Evolutionary conservation across 345 rosid species (phyloP).

Genomic region (Syzygium aromaticum): DNA sequence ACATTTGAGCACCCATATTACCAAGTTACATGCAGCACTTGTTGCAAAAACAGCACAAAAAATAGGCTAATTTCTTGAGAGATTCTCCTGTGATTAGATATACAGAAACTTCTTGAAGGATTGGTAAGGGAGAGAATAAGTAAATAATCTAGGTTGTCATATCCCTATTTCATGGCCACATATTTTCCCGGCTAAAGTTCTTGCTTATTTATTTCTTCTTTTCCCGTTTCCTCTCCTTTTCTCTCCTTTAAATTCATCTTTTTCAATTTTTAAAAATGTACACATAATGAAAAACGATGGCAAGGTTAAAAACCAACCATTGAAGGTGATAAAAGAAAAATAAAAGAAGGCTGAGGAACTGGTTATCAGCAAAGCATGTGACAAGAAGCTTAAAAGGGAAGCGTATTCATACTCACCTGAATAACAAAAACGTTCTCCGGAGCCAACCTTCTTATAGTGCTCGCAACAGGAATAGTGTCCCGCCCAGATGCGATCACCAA

Average conservation of each 20-base stretch:
- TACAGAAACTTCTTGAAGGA: background rate
- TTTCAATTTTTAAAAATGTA: background rate
- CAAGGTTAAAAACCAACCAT: background rate
- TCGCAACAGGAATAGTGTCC: slow-evolving; percentile 67
- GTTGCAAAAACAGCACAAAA: background rate
- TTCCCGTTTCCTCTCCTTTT: background rate
- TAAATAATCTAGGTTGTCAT: background rate
- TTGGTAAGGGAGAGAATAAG: background rate
- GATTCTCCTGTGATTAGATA: background rate
- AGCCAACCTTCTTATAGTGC: slow-evolving; percentile 78
- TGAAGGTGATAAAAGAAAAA: background rate
- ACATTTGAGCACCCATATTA: background rate
- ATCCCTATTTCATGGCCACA: background rate
- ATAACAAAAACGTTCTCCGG: slow-evolving; percentile 69
- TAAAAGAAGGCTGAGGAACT: background rate
- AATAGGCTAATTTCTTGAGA: background rate
- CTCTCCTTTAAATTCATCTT: background rate
- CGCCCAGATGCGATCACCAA: slow-evolving; percentile 89
- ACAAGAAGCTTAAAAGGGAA: background rate
- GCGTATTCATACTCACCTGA: slow-evolving; percentile 37
- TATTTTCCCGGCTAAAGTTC: background rate
- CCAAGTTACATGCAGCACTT: background rate
- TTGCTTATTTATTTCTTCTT: background rate
- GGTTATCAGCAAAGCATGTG: background rate
- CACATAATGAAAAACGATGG: background rate